Evolutionary conservation across 2,329 filamentous ascomycete genomes (phyloP), one percentile per base, ranked within the genome.

Genomic region (Fusarium virguliforme): DNA sequence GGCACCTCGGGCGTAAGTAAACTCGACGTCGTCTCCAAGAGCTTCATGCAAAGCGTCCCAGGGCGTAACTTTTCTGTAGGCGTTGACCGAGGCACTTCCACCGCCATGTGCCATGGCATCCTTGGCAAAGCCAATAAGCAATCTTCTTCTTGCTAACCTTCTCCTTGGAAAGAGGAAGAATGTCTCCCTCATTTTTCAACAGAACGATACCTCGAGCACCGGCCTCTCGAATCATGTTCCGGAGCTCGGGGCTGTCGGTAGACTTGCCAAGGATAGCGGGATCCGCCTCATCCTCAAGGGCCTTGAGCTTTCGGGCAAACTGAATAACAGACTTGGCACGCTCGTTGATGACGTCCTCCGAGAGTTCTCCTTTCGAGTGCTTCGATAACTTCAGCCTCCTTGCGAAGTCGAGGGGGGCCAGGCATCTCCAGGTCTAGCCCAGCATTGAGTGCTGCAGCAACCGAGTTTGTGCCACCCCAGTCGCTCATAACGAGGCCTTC

Each of bases 181-280:
- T 79, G 10, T 80, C 78, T 32, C 84, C 83, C 22, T 89, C 83
- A 64, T 92, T 92, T 79, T 91, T 91, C 40, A 92, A 80, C 10
- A 92, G 83, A 1, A 91, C 89, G 10, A 91, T 87, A 0, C 88
- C 88, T 62, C 89, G 86, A 1, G 74, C 73, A 4, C 73, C 74
- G 3, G 72, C 68, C 4, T 76, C 70, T 2, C 76, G 72, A 18
- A 78, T 76, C 54, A 78, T 67, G 0, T 32, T 65, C 4, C 71
- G 48, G 4, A 71, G 51, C 46, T 81, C 78, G 3, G 75, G 75
- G 7, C 67, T 76, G 48, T 73, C 67, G 0, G 64, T 69, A 2
- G 50, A 51, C 10, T 64, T 38, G 12, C 61, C 68, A 1, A 65
- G 56, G 0, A 28, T 24, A 2, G 57, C 24, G 4, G 57, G 59